Base-by-base conservation (phyloP, 140 eudicot genomes). In the Senecio squalidus region DNA sequence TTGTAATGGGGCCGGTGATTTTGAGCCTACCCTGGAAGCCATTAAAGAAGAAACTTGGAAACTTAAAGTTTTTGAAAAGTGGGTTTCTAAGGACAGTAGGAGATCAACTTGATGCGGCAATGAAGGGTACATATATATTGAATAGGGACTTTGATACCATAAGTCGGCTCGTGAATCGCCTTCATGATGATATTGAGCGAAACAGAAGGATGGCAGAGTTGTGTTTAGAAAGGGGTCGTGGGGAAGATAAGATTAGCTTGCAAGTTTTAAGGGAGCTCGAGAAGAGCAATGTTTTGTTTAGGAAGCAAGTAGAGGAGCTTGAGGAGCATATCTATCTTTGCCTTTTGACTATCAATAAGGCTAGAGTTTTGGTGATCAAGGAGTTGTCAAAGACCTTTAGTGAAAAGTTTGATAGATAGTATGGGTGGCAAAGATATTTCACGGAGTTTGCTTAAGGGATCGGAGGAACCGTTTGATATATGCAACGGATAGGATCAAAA, bases 301-400 rank as follows among this genome's bases (percentile, higher is more conserved):
- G 33, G 51, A 73, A 73, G 58, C 87, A 79, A 55, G 76, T 82
- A 3, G 82, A 76, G 41, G 95, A 86, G 72, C 79, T 86, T 20
- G 87, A 86, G 38, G 95, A 86, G 28, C 95, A 82, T 69, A 73
- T 86, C 25, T 86, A 82, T 74, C 40, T 82, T 45, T 86, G 91
- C 53, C 86, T 82, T 66, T 65, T 86, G 36, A 86, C 84, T 8
- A 86, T 78, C 58, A 85, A 82, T 72, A 50, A 80, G 51, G 86
- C 90, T 30, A 78, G 91, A 38, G 74, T 71, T 44, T 51, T 86
- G 78, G 91, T 79, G 45, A 57, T 74, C 9, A 70, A 74, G 55
- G 95, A 86, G 54, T 68, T 86, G 36, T 62, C 64, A 9, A 50
- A 47, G 26, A 44, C 72, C 31, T 65, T 66, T 48, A 27, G 34